phyloP scores from a whole-genome alignment of 345 rosid species.

The Linum trigynum region DNA sequence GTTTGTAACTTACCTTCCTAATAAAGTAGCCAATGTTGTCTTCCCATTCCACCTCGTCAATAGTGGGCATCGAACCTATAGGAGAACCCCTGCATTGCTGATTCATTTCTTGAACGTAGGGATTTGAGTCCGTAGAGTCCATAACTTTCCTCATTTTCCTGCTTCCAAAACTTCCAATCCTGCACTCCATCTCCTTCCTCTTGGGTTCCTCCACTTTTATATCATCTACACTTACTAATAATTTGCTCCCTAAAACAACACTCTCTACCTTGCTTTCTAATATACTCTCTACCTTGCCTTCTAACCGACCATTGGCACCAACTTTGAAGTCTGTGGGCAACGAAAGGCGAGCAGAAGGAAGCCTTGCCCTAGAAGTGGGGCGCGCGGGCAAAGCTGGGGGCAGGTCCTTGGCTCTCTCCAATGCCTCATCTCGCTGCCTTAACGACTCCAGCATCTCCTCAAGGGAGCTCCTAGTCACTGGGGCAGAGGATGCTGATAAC shows the following conservation, averaged over 20 bases:
- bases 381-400: slow-evolving; percentile 93
- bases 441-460: slow-evolving; percentile 94
- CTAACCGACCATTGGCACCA: slow-evolving; percentile 22
- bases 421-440: slow-evolving; percentile 49
- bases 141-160: slow-evolving; percentile 55
- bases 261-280: neutral
- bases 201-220: slow-evolving; percentile 40
- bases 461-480: slow-evolving; percentile 66
- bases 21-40: slow-evolving; percentile 67
- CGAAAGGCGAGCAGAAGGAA: slow-evolving; percentile 68
- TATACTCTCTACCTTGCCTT: slow-evolving; percentile 11
- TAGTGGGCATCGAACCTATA: slow-evolving; percentile 2
- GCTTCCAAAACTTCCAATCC: slow-evolving; percentile 62
- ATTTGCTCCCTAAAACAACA: neutral
- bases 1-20: slow-evolving; percentile 47
- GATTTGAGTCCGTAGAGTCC: slow-evolving; percentile 44
- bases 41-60: slow-evolving; percentile 46
- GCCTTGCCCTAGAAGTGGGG: slow-evolving; percentile 71
- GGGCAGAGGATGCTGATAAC: slow-evolving; percentile 67
- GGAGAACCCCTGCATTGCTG: slow-evolving; percentile 14
- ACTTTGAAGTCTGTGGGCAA: slow-evolving; percentile 50
- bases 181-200: slow-evolving; percentile 48
- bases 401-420: slow-evolving; percentile 58
- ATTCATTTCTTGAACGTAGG: slow-evolving; percentile 38
- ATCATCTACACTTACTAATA: slow-evolving; percentile 9